Conservation (phyloP, 805 yeast genomes). For the Lipomyces orientalis region DNA sequence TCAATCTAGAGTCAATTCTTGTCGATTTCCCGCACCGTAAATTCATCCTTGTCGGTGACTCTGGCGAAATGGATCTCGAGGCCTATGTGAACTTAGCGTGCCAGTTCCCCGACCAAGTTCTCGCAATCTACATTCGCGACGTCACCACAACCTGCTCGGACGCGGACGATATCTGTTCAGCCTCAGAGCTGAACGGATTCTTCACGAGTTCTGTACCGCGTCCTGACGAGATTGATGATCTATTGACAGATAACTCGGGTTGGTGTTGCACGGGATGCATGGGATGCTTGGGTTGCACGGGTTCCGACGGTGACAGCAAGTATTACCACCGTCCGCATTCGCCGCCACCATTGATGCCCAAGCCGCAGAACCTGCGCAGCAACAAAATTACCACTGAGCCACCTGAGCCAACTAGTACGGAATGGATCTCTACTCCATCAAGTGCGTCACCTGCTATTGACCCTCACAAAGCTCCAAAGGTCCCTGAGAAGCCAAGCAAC, state of each 20-base stretch:
- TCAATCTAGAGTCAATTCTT: constrained; percentile 65
- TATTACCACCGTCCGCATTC: constrained; percentile 36
- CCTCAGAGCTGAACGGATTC: constrained; percentile 34
- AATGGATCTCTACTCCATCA: constrained; percentile 24
- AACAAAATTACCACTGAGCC: constrained; percentile 24
- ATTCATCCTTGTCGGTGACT: constrained; percentile 89
- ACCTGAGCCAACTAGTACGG: constrained; percentile 21
- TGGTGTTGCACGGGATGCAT: constrained; percentile 25
- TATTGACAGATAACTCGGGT: constrained; percentile 30
- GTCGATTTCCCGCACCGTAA: constrained; percentile 76
- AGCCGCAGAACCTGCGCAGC: constrained; percentile 27
- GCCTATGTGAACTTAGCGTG: constrained; percentile 78
- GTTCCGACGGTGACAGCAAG: constrained; percentile 13
- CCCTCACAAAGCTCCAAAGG: constrained; percentile 25
- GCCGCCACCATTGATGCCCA: constrained; percentile 37
- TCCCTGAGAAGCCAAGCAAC: constrained; percentile 31
- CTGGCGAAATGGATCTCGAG: constrained; percentile 94
- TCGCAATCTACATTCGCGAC: constrained; percentile 80
- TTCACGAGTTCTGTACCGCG: constrained; percentile 42
- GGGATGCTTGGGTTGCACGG: constrained; percentile 21
- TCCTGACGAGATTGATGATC: constrained; percentile 41
- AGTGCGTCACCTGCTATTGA: not conserved
- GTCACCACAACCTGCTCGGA: constrained; percentile 51
- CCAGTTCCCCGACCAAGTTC: constrained; percentile 63
- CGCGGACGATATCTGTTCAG: constrained; percentile 27